phyloP scores from a whole-genome alignment of 2,329 filamentous ascomycete species.

The Beauveria asiatica region DNA sequence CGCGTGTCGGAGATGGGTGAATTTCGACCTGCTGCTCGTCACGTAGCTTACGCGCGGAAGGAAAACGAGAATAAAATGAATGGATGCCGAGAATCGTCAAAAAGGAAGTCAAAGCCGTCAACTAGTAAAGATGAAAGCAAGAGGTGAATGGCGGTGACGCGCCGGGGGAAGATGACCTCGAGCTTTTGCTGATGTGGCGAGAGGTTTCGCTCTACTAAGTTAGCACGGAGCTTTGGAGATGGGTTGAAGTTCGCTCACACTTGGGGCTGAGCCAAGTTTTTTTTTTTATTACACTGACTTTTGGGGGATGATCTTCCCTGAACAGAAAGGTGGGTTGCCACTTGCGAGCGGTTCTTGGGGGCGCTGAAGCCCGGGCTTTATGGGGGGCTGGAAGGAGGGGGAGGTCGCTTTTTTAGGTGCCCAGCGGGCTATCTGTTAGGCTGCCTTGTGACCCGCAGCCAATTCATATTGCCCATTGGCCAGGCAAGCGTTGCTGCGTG shows the following conservation, averaged over 20 bases:
- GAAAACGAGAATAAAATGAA: slow-evolving; percentile 34
- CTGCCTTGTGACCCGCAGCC: neutral
- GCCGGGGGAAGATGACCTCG: neutral
- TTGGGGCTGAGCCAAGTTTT: slow-evolving; percentile 21
- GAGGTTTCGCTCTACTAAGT: slow-evolving; percentile 7
- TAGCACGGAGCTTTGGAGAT: slow-evolving; percentile 5
- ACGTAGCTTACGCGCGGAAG: slow-evolving; percentile 36
- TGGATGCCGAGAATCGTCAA: neutral
- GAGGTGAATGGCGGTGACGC: neutral
- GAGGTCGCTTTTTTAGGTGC: slow-evolving; percentile 9
- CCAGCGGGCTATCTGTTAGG: slow-evolving; percentile 10
- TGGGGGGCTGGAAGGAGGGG: neutral
- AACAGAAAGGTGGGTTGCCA: neutral
- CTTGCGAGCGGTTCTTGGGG: neutral
- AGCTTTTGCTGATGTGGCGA: slow-evolving; percentile 10
- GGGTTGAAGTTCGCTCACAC: neutral
- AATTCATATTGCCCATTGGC: slow-evolving; percentile 28
- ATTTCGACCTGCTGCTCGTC: slow-evolving; percentile 1
- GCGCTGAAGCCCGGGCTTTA: neutral
- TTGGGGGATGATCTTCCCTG: neutral
- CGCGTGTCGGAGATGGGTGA: neutral
- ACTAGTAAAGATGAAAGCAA: neutral
- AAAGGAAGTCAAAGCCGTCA: neutral
- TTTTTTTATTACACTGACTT: neutral
- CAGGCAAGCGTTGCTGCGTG: slow-evolving; percentile 18